These are phyloP conservation scores for Candida sp. DNA, from an alignment of 1,139 yeast genomes.

Conservation along the genomic window DNA sequence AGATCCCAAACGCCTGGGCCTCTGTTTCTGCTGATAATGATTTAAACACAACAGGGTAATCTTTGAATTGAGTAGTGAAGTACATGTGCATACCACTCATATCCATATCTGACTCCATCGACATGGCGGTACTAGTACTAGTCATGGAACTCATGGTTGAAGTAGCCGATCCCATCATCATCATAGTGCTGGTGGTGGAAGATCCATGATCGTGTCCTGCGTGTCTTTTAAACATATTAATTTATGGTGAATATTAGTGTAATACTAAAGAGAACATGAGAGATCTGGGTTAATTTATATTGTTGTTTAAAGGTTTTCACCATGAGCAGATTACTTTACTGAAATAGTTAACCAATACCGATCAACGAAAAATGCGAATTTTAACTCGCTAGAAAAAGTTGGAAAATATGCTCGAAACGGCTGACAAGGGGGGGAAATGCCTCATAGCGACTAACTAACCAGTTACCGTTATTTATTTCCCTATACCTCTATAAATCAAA, in stretches of 20 bases:
- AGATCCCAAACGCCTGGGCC: conserved; percentile 71
- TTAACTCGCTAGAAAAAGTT: background rate
- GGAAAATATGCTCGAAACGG: background rate
- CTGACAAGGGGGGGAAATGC: too few relatives aligned
- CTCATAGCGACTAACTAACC: background rate
- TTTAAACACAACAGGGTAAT: conserved; percentile 62
- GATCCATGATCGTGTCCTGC: background rate
- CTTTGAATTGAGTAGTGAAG: conserved; percentile 46
- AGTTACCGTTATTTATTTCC: background rate
- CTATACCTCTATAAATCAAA: background rate
- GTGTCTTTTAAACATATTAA: conserved; percentile 2
- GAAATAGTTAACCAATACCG: background rate
- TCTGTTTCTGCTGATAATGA: conserved; percentile 48
- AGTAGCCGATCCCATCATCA: conserved; percentile 13
- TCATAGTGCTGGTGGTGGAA: conserved; percentile 5
- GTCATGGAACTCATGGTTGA: conserved; percentile 8
- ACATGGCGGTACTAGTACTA: conserved; percentile 11
- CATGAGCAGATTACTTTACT: background rate
- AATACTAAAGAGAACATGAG: too few relatives aligned
- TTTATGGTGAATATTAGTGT: too few relatives aligned
- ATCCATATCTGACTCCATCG: conserved; percentile 17
- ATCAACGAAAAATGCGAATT: background rate
- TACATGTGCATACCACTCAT: conserved; percentile 51
- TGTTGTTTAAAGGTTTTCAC: background rate
- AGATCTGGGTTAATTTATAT: too few relatives aligned